Evolutionary conservation across 768 basidiomycete species (phyloP), one percentile per base, ranked within the genome.

Genomic region (Amanita muscaria): DNA sequence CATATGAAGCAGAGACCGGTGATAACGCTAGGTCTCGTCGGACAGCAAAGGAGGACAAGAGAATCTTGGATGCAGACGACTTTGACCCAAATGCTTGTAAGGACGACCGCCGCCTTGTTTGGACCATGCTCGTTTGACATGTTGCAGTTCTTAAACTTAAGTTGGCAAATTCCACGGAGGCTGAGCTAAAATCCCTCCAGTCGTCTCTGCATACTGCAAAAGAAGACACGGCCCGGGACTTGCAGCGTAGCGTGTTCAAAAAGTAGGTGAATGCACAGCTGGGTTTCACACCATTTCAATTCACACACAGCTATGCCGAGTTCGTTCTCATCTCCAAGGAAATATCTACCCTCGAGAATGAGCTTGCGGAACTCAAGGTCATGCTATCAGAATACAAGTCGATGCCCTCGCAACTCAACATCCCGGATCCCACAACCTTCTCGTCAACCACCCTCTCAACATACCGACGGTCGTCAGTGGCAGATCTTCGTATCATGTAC

Each of bases 241-340:
- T 99, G 27, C 91, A 96, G 65, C 76, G 76, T 50, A 96, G 84
- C 56, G 93, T 98, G 0, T 96, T 96, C 72, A 88, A 93, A 67
- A 91, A 96, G 91, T 86, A 53, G 40, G 64, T 48, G 34, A 19
- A 32, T 8, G n/a, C 16, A 16, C 25, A 15, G 18, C n/a, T 37
- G 15, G 4, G n/a, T 34, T 8, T 23, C 5, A 27, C 8, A n/a
- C 21, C 21, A 44, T 35, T 9, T 19, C 39, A 54, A 16, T 48
- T 36, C 46, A 34, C 43, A 16, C 23, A 22, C 55, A 98, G 94
- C 64, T 98, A 98, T 58, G 88, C 92, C 36, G 91, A 98, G 60
- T 98, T 98, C 59, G 88, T 99, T 21, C 73, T 85, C 44, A 88
- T 99, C 16, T 96, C 96, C 3, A 98, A 98, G 59, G 96, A 98